Evolutionary conservation across 2,329 filamentous ascomycete genomes (phyloP).

Genomic region (Alternaria tenuissima): DNA sequence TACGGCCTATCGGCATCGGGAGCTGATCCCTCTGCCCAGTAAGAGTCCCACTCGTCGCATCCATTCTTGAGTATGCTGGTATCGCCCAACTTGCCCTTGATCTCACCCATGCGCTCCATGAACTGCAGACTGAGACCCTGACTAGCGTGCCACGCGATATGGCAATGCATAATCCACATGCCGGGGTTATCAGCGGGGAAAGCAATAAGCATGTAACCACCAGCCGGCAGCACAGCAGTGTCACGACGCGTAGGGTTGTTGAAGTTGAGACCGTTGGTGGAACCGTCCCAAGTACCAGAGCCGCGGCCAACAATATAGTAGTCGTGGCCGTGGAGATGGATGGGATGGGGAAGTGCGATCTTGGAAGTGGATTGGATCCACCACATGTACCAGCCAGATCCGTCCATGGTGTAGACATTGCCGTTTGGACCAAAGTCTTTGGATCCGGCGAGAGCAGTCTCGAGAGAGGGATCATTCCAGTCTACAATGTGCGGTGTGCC

Average conservation of each 20-base stretch:
- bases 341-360: constrained; percentile 51
- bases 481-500: constrained; percentile 51
- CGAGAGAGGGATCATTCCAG: constrained; percentile 55
- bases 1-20: constrained; percentile 34
- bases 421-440: constrained; percentile 32
- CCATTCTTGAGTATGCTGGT: constrained; percentile 32
- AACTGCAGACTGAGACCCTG: constrained; percentile 62
- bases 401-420: constrained; percentile 42
- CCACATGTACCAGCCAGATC: constrained; percentile 56
- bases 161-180: constrained; percentile 48
- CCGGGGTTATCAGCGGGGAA: constrained; percentile 64
- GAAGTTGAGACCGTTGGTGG: constrained; percentile 43
- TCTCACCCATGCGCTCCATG: constrained; percentile 52
- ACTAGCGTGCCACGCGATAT: constrained; percentile 48
- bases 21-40: constrained; percentile 35
- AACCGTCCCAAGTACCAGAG: constrained; percentile 45
- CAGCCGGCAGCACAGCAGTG: constrained; percentile 46
- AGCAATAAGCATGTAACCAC: constrained; percentile 60
- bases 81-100: constrained; percentile 32
- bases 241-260: constrained; percentile 52
- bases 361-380: constrained; percentile 54
- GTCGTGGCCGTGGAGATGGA: constrained; percentile 54
- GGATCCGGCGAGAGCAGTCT: constrained; percentile 52
- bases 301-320: constrained; percentile 54
- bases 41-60: constrained; percentile 44